phyloP scores from a whole-genome alignment of 768 basidiomycete genomes.

The Auricularia sp. region DNA sequence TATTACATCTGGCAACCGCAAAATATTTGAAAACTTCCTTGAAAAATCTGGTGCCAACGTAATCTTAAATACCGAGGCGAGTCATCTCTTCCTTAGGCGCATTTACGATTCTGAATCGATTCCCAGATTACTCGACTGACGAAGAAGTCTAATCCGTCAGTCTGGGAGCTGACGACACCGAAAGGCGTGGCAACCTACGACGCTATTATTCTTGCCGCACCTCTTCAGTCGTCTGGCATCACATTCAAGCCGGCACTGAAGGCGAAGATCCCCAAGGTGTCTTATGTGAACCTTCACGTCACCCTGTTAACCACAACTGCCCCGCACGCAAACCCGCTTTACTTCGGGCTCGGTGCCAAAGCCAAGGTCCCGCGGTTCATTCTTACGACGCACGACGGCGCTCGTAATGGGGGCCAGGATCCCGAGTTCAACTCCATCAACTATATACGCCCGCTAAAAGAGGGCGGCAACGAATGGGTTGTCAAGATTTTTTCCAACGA shows the following conservation, averaged over 20 bases:
- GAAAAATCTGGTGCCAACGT: conserved; percentile 57
- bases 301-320: conserved; percentile 79
- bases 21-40: conserved; percentile 76
- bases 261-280: conserved; percentile 50
- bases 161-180: conserved; percentile 10
- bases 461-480: conserved; percentile 38
- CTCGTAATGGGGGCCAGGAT: conserved; percentile 38
- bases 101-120: not conserved
- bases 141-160: not conserved
- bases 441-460: conserved; percentile 57
- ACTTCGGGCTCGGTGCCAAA: conserved; percentile 49
- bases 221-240: conserved; percentile 63
- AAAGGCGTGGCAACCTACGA: conserved; percentile 32
- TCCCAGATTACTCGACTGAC: not conserved
- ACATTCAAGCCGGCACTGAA: conserved; percentile 37
- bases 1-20: conserved; percentile 72
- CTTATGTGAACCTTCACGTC: conserved; percentile 79
- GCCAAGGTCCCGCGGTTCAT: conserved; percentile 48
- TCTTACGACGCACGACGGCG: conserved; percentile 62
- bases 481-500: conserved; percentile 84
- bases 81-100: conserved; percentile 1
- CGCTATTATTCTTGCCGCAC: conserved; percentile 78
- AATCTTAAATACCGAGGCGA: conserved; percentile 59
- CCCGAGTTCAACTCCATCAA: conserved; percentile 84
- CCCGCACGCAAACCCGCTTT: conserved; percentile 45